Conservation (phyloP, 2,329 filamentous ascomycete genomes). For the Whalleya microplaca region DNA sequence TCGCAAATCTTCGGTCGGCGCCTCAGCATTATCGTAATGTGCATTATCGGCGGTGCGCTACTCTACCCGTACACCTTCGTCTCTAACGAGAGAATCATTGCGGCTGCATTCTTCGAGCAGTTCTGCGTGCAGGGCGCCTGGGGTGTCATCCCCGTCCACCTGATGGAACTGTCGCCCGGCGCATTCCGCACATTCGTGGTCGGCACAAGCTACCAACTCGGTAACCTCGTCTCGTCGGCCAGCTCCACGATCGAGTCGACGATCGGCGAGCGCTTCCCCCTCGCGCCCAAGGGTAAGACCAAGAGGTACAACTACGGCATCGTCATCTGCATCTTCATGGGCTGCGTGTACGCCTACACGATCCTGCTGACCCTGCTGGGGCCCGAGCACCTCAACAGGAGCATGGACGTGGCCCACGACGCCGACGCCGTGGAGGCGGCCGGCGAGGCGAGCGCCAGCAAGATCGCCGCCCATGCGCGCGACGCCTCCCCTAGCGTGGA, state of each 20-base stretch:
- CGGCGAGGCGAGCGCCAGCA: conserved; percentile 42
- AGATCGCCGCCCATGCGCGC: conserved; percentile 34
- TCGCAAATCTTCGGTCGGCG: conserved; percentile 72
- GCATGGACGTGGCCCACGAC: conserved; percentile 55
- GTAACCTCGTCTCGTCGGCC: conserved; percentile 72
- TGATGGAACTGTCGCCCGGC: conserved; percentile 76
- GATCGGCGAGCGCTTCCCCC: conserved; percentile 74
- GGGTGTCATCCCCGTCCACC: conserved; percentile 76
- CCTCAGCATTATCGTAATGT: conserved; percentile 69
- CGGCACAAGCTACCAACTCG: conserved; percentile 75
- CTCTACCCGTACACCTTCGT: conserved; percentile 84
- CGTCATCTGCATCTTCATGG: conserved; percentile 93
- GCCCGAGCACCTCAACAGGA: conserved; percentile 55
- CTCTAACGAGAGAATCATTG: conserved; percentile 65
- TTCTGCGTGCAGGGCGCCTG: conserved; percentile 79
- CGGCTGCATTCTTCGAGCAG: conserved; percentile 82
- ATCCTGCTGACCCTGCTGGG: conserved; percentile 66
- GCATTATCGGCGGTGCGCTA: conserved; percentile 70
- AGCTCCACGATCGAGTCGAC: conserved; percentile 77
- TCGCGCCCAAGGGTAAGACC: conserved; percentile 57
- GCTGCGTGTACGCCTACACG: conserved; percentile 71
- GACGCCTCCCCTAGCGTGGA: conserved; percentile 28
- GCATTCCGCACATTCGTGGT: conserved; percentile 76
- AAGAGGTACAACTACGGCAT: conserved; percentile 74
- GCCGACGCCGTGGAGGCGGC: conserved; percentile 51